Percentiles rank a stretch among this genome's conserved stretches.
Evolutionary conservation across 2,329 filamentous ascomycete genomes (phyloP).

Genomic region (Chaetomium strumarium): DNA sequence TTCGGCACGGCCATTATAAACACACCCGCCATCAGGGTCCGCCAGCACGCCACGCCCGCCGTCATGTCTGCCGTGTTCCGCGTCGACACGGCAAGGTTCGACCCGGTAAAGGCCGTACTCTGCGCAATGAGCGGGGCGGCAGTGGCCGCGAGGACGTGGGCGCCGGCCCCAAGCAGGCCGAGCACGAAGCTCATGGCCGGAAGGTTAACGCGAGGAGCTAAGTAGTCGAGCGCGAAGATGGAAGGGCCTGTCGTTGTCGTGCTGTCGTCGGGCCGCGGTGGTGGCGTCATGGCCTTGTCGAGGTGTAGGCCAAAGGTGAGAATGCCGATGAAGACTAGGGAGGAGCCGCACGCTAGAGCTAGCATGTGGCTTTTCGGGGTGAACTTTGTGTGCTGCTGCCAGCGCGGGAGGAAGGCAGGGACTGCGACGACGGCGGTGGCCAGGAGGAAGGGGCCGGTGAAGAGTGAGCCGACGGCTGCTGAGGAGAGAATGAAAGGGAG

Average conservation of each 20-base stretch:
- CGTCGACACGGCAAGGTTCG: constrained; percentile 40
- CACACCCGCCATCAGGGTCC: constrained; percentile 36
- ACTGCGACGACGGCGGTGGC: constrained; percentile 30
- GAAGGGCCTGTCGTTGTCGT: constrained; percentile 5
- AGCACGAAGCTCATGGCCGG: constrained; percentile 41
- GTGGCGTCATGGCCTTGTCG: constrained; percentile 31
- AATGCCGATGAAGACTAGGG: constrained; percentile 37
- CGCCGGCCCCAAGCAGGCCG: constrained; percentile 42
- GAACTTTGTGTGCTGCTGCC: constrained; percentile 28
- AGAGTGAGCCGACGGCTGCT: constrained; percentile 38
- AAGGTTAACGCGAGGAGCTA: constrained; percentile 31
- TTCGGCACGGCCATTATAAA: constrained; percentile 40
- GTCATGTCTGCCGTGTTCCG: constrained; percentile 46
- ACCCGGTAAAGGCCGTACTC: constrained; percentile 45
- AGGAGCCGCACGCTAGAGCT: constrained; percentile 33
- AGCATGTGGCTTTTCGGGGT: constrained; percentile 30
- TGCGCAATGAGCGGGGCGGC: constrained; percentile 38
- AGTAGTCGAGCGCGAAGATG: constrained; percentile 27
- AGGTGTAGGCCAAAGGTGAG: constrained; percentile 42
- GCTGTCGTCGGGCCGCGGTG: not conserved
- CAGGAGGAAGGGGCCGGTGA: constrained; percentile 40
- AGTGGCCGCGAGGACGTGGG: constrained; percentile 36
- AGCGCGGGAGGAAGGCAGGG: constrained; percentile 28
- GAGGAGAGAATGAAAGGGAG: constrained; percentile 39
- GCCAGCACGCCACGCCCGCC: constrained; percentile 37